Evolutionary conservation across 108 stramenopile species (phyloP).

Genomic region (Pseudonitzschia delicatissima): DNA sequence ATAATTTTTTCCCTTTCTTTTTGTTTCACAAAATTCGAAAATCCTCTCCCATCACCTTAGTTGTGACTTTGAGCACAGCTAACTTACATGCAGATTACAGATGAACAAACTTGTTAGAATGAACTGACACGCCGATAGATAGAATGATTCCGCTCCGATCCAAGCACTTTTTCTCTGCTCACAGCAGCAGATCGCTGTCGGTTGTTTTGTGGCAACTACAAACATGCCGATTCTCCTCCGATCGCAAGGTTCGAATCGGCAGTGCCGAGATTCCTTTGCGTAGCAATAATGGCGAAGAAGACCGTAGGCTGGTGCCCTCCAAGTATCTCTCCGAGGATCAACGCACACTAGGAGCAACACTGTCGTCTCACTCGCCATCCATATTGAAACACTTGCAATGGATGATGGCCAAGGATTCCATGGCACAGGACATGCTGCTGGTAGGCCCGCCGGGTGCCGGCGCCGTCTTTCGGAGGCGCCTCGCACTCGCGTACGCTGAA

Average conservation of each 20-base stretch:
- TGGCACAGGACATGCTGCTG: constrained; percentile 75
- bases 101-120: no score
- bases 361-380: constrained; percentile 2
- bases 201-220: no score
- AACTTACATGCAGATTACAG: no score
- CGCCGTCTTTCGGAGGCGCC: constrained; percentile 49
- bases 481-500: constrained; percentile 65
- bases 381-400: constrained; percentile 62
- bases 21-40: no score
- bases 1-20: no score
- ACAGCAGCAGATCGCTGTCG: no score
- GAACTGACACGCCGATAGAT: no score
- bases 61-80: no score
- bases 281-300: not conserved
- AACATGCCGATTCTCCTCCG: not conserved
- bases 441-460: constrained; percentile 59
- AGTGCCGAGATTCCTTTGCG: constrained; percentile 16
- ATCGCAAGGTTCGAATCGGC: constrained; percentile 14
- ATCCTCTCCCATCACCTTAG: no score
- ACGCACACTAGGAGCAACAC: not conserved
- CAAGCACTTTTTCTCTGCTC: no score
- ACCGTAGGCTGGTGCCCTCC: constrained; percentile 7
- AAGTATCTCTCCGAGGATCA: not conserved
- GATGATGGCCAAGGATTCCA: constrained; percentile 85
- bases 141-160: no score